Percentiles rank a stretch among this genome's conserved stretches.
Conservation (phyloP, 2,329 filamentous ascomycete genomes). For the Aspergillus sergii region DNA sequence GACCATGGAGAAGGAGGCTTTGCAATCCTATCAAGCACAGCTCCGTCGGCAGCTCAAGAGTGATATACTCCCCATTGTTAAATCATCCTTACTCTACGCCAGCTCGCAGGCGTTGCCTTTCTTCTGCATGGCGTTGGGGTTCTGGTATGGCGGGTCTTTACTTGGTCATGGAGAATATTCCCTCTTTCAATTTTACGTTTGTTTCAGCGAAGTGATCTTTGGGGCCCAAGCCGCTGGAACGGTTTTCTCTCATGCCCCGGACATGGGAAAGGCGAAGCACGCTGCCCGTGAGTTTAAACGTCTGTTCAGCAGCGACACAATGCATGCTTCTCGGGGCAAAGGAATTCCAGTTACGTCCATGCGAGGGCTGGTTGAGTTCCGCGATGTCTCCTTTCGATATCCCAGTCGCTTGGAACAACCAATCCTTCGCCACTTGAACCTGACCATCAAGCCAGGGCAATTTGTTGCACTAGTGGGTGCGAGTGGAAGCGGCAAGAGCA, state of each 20-base stretch:
- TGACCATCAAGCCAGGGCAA: slow-evolving; percentile 47
- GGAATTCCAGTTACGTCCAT: slow-evolving; percentile 62
- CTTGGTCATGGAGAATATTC: slow-evolving; percentile 53
- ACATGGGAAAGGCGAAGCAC: slow-evolving; percentile 32
- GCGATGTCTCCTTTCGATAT: slow-evolving; percentile 44
- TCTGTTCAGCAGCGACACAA: slow-evolving; percentile 48
- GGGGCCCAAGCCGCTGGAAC: slow-evolving; percentile 31
- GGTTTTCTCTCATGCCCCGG: slow-evolving; percentile 34
- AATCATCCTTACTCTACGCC: slow-evolving; percentile 33
- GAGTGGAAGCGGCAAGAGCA: slow-evolving; percentile 74
- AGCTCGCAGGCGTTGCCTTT: slow-evolving; percentile 33
- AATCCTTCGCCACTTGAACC: slow-evolving; percentile 21
- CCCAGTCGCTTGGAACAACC: slow-evolving; percentile 20
- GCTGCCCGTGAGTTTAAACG: slow-evolving; percentile 44
- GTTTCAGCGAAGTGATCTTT: slow-evolving; percentile 49
- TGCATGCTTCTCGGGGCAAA: slow-evolving; percentile 53
- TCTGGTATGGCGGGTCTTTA: slow-evolving; percentile 68
- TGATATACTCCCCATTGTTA: slow-evolving; percentile 23
- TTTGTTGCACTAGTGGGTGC: slow-evolving; percentile 67
- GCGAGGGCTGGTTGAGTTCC: slow-evolving; percentile 36
- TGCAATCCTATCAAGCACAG: slow-evolving; percentile 38
- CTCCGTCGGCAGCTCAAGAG: slow-evolving; percentile 25
- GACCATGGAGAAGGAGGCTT: slow-evolving; percentile 49
- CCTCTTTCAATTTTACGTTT: slow-evolving; percentile 45
- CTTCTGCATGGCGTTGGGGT: slow-evolving; percentile 49